phyloP scores from a whole-genome alignment of 495 filamentous ascomycete species.

The Talaromyces trachyspermus region DNA sequence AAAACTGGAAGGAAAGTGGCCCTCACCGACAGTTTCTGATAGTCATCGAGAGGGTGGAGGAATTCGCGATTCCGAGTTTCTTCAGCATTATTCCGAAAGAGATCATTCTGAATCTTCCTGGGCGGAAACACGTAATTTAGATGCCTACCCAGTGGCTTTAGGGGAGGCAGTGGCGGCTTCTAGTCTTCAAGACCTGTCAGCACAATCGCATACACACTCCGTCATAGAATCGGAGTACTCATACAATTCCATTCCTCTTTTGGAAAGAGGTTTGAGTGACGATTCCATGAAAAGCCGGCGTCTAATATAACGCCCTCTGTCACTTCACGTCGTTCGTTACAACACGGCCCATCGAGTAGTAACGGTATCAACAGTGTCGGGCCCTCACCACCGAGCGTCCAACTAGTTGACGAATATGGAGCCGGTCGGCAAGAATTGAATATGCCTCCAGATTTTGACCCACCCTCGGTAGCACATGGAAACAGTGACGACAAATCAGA shows the following conservation, averaged over 20 bases:
- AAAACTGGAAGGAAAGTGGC: constrained; percentile 85
- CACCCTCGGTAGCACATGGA: constrained; percentile 41
- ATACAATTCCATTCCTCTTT: constrained; percentile 68
- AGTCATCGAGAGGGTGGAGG: neutral
- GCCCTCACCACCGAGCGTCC: constrained; percentile 42
- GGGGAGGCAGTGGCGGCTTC: neutral
- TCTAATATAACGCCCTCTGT: constrained; percentile 6
- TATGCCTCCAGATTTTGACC: too few species aligned
- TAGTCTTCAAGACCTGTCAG: neutral
- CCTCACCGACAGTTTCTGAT: neutral
- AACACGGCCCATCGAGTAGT: constrained; percentile 15
- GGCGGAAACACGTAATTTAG: neutral
- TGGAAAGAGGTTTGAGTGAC: constrained; percentile 65
- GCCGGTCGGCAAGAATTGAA: too few species aligned
- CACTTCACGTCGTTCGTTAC: constrained; percentile 6
- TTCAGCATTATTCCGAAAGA: neutral
- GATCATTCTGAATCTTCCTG: neutral
- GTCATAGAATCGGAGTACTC: constrained; percentile 55
- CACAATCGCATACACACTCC: constrained; percentile 27
- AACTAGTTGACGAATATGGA: constrained; percentile 53
- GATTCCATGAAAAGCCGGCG: constrained; percentile 38
- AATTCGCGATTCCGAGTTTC: neutral
- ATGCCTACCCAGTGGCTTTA: neutral
- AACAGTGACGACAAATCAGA: constrained; percentile 66
- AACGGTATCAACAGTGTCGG: constrained; percentile 23